Evolutionary conservation across 495 filamentous ascomycete species (phyloP), one percentile per base, ranked within the genome.

Genomic region (Amphirosellinia nigrospora): DNA sequence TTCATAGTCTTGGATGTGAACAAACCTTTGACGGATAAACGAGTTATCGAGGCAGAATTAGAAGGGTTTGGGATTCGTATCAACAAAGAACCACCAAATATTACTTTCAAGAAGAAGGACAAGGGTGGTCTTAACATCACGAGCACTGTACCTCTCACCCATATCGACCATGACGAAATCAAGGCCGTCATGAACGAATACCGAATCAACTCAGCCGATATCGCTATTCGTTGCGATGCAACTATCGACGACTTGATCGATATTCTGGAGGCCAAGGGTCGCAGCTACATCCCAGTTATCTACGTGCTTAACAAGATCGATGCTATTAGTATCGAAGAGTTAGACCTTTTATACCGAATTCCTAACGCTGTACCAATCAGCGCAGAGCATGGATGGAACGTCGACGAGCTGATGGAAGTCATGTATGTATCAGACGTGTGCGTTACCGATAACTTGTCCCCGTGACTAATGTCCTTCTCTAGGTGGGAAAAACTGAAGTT

Each of bases 291-390:
- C 75, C 96, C 96, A 26, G 96, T 98, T 69, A 91, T 99, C 58
- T 99, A 99, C 84, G 95, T 96, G 5, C 86, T 99, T 78, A 99
- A 99, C 87, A 99, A 99, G 85, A 99, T 99, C 72, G 96, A 99
- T 81, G 90, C 94, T 48, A 98, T 99, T 75, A 93, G 93, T 50
- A 98, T 99, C 75, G 94, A 99, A 80, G 96, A 99, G 79, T 84
- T 99, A 70, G 96, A 99, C 80, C 84, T 99, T 59, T 84, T 99
- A 34, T 99, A 99, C 80, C 89, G 96, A 56, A 99, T 99, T 71
- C 96, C 96, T 46, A 96, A 98, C 80, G 93, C 96, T 41, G 94
- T 93, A 69, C 96, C 96, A 19, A 98, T 99, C 81, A 97, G 93
- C 79, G 94, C 95, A 60, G 96, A 98, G 80, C 94, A 98, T 81